A percentile compares a stretch with the other conserved stretches of the same genome.
Conservation (phyloP, 345 rosid genomes). For the Draba incana region DNA sequence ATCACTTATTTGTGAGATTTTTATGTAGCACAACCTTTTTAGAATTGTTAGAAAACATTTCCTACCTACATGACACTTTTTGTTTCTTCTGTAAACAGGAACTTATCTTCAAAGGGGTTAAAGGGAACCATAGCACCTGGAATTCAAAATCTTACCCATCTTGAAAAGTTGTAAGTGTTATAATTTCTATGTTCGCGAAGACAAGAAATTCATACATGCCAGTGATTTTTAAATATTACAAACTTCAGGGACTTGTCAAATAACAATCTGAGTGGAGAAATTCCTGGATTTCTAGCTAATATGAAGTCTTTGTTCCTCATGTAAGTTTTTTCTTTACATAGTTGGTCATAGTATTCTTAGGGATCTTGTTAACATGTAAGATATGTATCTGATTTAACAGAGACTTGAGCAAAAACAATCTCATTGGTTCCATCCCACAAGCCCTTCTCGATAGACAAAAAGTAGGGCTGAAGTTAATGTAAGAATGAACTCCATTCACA, state of each 20-base stretch:
- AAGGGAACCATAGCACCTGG: slow-evolving; percentile 34
- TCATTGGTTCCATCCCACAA: slow-evolving; percentile 44
- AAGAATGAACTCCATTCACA: slow-evolving; percentile 2
- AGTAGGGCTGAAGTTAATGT: slow-evolving; percentile 22
- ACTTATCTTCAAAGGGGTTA: slow-evolving; percentile 46
- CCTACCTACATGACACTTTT: neutral
- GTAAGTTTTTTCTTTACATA: slow-evolving; percentile 43
- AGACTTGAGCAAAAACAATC: slow-evolving; percentile 44
- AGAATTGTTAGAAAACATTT: neutral
- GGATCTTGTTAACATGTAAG: neutral
- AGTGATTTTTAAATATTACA: slow-evolving; percentile 6
- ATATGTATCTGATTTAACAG: slow-evolving; percentile 21
- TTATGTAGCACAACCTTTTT: neutral
- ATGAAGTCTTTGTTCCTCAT: slow-evolving; percentile 44
- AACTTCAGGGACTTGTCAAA: slow-evolving; percentile 59
- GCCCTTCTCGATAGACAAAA: slow-evolving; percentile 35
- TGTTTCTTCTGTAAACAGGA: slow-evolving; percentile 29
- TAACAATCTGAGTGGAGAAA: slow-evolving; percentile 45
- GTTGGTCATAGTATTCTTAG: neutral
- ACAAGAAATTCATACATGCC: neutral
- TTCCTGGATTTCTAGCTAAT: slow-evolving; percentile 51
- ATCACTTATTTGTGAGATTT: slow-evolving; percentile 34
- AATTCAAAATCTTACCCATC: slow-evolving; percentile 37
- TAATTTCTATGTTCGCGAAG: neutral
- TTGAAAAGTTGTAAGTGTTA: slow-evolving; percentile 48